A percentile compares a stretch with the other conserved stretches of the same genome.
Evolutionary conservation across 805 yeast genomes (phyloP).

Genomic region (Metschnikowia arizonensis): DNA sequence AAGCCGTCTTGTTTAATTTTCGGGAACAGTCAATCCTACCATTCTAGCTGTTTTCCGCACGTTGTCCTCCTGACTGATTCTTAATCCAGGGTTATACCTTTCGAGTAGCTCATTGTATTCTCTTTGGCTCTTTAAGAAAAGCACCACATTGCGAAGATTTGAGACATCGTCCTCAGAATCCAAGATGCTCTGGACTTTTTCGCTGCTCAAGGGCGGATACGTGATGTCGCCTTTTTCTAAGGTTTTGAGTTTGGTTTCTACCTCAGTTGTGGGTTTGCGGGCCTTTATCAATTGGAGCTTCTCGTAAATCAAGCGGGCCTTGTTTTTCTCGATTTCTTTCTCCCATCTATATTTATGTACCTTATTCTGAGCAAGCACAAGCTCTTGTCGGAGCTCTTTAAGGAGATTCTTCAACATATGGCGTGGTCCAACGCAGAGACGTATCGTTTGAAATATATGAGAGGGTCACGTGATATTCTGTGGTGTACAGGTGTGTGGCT

Average conservation of each 20-base stretch:
- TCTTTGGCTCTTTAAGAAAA: constrained; percentile 68
- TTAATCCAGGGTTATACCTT: constrained; percentile 81
- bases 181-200: constrained; percentile 5
- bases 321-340: constrained; percentile 41
- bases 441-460: background rate
- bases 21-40: constrained; percentile 69
- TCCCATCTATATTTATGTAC: constrained; percentile 36
- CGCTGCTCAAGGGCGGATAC: constrained; percentile 10
- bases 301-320: constrained; percentile 46
- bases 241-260: constrained; percentile 27
- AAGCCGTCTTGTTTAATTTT: too few relatives aligned
- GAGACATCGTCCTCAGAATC: constrained; percentile 11
- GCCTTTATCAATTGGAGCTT: constrained; percentile 43
- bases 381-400: constrained; percentile 36
- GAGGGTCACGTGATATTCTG: background rate
- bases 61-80: constrained; percentile 72
- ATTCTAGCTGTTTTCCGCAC: constrained; percentile 75
- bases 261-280: constrained; percentile 30
- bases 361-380: constrained; percentile 33
- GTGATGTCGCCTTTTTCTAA: constrained; percentile 19
- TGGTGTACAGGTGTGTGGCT: constrained; percentile 1
- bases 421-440: background rate
- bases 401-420: constrained; percentile 16
- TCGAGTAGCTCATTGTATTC: constrained; percentile 74
- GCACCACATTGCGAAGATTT: constrained; percentile 56